Percentiles rank a stretch among this genome's conserved stretches.
phyloP scores from a whole-genome alignment of 805 yeast genomes.

The Ogataea ganodermae region DNA sequence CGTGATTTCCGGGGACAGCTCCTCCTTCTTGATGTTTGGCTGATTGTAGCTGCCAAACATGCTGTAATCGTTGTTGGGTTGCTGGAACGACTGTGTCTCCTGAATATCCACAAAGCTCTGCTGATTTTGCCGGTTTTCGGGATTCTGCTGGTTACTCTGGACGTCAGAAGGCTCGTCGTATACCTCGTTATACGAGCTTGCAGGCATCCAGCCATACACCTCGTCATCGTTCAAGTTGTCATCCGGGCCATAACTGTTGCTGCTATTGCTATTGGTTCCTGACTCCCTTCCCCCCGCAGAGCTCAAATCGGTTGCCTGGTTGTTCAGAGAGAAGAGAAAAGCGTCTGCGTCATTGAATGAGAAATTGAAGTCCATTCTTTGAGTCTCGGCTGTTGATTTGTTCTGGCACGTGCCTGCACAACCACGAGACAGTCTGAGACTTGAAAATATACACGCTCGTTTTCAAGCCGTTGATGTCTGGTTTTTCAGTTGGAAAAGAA shows the following conservation, averaged over 20 bases:
- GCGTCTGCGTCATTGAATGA: constrained; percentile 32
- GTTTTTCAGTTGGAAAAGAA: too few species aligned
- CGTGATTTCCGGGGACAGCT: neutral
- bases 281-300: neutral
- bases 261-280: neutral
- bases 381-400: too few species aligned
- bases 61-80: neutral
- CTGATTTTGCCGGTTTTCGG: neutral
- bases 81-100: neutral
- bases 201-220: constrained; percentile 10
- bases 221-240: constrained; percentile 7
- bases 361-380: constrained; percentile 25
- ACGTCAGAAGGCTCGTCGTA: neutral
- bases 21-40: neutral
- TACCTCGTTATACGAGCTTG: constrained; percentile 4
- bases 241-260: neutral
- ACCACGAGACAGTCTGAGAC: too few species aligned
- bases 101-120: too few species aligned
- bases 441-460: too few species aligned
- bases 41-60: neutral
- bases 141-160: neutral
- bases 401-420: too few species aligned
- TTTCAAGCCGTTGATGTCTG: too few species aligned
- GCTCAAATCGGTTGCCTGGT: constrained; percentile 2
- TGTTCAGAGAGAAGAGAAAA: constrained; percentile 28